Evolutionary conservation across 1,284 basidiomycete genomes (phyloP), one percentile per base, ranked within the genome.

Genomic region (Cyathus olla): DNA sequence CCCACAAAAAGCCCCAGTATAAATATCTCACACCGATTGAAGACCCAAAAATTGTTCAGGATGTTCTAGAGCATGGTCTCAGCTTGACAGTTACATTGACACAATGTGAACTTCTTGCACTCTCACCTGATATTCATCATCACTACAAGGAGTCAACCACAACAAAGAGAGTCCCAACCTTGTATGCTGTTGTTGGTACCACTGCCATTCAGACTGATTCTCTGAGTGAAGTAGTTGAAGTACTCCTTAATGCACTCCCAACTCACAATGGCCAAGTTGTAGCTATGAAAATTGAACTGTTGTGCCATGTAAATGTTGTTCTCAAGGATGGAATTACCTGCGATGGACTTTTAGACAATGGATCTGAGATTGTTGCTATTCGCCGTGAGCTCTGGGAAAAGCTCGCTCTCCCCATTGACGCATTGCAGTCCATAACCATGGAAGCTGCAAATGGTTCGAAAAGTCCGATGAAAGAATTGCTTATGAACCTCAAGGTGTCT

Each of bases 61-160:
- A 46, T 19, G 65, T 72, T 5, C 50, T 63, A 2, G 50, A 61
- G n/a, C 29, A 55, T n/a, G 52, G 55, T 11, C 60, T 70, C 15
- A 64, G 69, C 27, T 29, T 40, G 3, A 37, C 55, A 6, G 58
- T 72, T 21, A 65, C 63, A 2, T 37, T 72, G 8, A 65, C 67
- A 21, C 62, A 55, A 22, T 40, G 63, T 13, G 68, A 72, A 61
- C 59, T 72, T 10, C 50, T 67, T 0, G 62, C 68, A 19, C 53
- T 68, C 5, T 57, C 70, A 6, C 68, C 68, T 0, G 68, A 71
- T 11, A 55, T 71, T 24, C 60, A 67, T 1, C 60, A 58, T 35
- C 57, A 64, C 17, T 37, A 67, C 5, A 65, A 60, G n/a, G 70
- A 72, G 11, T 52, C 57, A 4, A 57, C 62, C 2, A 55, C 61